Evolutionary conservation across 2,329 filamentous ascomycete species (phyloP), one percentile per base, ranked within the genome.

Genomic region (Tolypocladium sp.): DNA sequence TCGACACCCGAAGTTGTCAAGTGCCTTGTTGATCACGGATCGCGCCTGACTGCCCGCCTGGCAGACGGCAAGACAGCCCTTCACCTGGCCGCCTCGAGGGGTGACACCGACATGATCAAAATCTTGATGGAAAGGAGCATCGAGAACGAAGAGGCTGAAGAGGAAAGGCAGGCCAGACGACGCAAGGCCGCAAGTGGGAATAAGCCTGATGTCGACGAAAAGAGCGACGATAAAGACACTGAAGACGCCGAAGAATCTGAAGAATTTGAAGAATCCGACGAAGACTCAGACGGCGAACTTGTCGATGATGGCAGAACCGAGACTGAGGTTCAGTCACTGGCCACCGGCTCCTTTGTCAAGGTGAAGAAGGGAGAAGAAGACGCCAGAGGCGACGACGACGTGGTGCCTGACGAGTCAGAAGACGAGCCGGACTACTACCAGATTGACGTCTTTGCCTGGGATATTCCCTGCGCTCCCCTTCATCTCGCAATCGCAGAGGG

Each of bases 61-160:
- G 89, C 88, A 0, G 91, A 94, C 70, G 91, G 91, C 4, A 83
- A 84, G 64, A 95, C 90, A 2, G 88, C 91, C 10, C 78, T 96
- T n/a, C 91, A 96, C 71, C 76, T 95, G 37, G 91, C 91, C 22
- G 89, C 90, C 22, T 81, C 85, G 52, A 81, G 87, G 27, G 91
- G 91, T 0, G 76, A 85, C 63, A 69, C 76, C 1, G 83, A 87
- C 22, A 92, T 94, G 62, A 80, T 94, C 63, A 86, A 81, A 62
- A 83, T 86, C 9, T 75, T 96, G 15, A 82, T 96, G 68, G 79
- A 85, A 40, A 91, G 86, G 74, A 94, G 90, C 66, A 82, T 84
- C 59, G 79, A 82, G 37, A 94, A 94, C 61, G 87, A 92, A 69
- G 85, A 86, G 60, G 79, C 82, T 57, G 84, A 89, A 59, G 81